Evolutionary conservation across 2,329 filamentous ascomycete species (phyloP), one percentile per base, ranked within the genome.

Genomic region (Xylariaceae sp.): DNA sequence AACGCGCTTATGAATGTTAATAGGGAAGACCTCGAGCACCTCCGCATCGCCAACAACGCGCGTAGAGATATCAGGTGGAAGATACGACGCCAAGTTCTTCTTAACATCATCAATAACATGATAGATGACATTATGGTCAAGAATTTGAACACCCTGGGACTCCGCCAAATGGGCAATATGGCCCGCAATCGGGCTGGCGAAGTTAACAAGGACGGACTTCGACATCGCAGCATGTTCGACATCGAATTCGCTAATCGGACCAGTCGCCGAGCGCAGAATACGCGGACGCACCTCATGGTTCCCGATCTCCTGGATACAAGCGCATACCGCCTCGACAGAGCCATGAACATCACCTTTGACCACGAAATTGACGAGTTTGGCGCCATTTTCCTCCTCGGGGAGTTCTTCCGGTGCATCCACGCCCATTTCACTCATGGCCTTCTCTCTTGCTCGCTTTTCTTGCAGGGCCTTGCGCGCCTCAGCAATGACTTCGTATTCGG

Each of bases 301-400:
- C 64, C 92, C 92, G 63, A 97, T 80, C 60, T 88, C 85, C 62
- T 86, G 78, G 60, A 99, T 81, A 7, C 88, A 87, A 53, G 90
- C 88, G 61, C 87, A 80, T 2, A 97, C 88, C 2, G 94, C 94
- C 77, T 99, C 94, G 0, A 92, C 92, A 0, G 93, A 97, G 44
- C 94, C 94, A 62, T 88, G 89, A 15, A 97, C 94, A 69, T 99
- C 94, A 56, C 88, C 92, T 74, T 95, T 96, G 76, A 99, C 80
- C 60, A 94, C 85, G 74, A 97, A 94, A 68, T 88, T 88, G 52
- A 96, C 81, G 13, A 82, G 76, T 54, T 79, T 78, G 6, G 81
- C 74, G 7, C 79, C 77, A 39, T 72, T 68, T 52, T 73, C 77
- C 51, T 75, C 77, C 4, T 72, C 72, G 0, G 70, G 65, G 35